Percentiles rank a stretch among this genome's conserved stretches.
Evolutionary conservation across 2,329 filamentous ascomycete species (phyloP).

Genomic region (Ascochyta koolunga): DNA sequence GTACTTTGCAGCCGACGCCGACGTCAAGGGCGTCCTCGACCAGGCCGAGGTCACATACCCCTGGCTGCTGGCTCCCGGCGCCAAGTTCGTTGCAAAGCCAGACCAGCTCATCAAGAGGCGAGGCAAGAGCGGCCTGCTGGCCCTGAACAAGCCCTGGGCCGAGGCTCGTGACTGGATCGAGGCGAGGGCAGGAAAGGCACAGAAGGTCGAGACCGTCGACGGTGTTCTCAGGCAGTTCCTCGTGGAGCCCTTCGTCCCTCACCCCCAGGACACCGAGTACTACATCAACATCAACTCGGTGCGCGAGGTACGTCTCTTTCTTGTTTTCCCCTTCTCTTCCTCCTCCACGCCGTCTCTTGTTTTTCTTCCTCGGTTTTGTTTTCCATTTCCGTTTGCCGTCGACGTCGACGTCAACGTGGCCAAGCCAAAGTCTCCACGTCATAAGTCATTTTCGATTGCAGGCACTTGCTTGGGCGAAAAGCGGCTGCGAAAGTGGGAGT

Average conservation of each 20-base stretch:
- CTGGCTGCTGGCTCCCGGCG: slow-evolving; percentile 81
- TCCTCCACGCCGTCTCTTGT: too few species aligned
- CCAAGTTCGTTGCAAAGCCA: slow-evolving; percentile 98
- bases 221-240: slow-evolving; percentile 93
- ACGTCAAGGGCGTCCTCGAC: slow-evolving; percentile 83
- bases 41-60: slow-evolving; percentile 96
- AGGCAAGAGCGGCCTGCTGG: slow-evolving; percentile 96
- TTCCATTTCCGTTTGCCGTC: neutral
- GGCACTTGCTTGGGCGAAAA: slow-evolving; percentile 4
- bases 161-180: slow-evolving; percentile 95
- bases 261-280: slow-evolving; percentile 94
- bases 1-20: slow-evolving; percentile 88
- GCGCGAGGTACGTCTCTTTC: slow-evolving; percentile 81
- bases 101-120: slow-evolving; percentile 99
- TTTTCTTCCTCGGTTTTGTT: slow-evolving; percentile 17
- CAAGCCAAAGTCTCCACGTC: neutral
- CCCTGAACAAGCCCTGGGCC: slow-evolving; percentile 95
- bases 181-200: slow-evolving; percentile 86
- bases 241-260: slow-evolving; percentile 97
- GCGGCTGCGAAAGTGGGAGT: slow-evolving; percentile 23
- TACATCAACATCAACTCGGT: slow-evolving; percentile 99
- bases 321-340: slow-evolving; percentile 34
- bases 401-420: slow-evolving; percentile 1
- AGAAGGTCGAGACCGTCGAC: slow-evolving; percentile 89
- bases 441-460: slow-evolving; percentile 19